Evolutionary conservation across 352 stramenopile species (phyloP).

Genomic region (Pythium diclinum): DNA sequence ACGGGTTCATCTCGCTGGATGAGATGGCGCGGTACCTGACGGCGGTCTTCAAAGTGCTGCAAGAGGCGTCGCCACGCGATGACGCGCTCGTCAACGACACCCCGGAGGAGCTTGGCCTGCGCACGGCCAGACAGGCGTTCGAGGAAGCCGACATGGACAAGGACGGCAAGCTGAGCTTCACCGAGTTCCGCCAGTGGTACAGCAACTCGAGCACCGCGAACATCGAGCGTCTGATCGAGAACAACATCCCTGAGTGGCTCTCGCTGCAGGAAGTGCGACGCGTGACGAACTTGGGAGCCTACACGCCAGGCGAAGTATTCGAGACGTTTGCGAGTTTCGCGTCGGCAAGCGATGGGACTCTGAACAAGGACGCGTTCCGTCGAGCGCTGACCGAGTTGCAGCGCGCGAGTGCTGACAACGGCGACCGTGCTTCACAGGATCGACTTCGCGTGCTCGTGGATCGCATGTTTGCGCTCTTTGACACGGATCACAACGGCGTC

Average conservation of each 20-base stretch:
- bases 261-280: conserved; percentile 72
- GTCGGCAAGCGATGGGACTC: conserved; percentile 49
- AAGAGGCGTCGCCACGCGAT: conserved; percentile 59
- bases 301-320: conserved; percentile 67
- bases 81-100: conserved; percentile 53
- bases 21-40: conserved; percentile 87
- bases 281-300: conserved; percentile 72
- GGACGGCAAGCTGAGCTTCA: conserved; percentile 68
- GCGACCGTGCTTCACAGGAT: conserved; percentile 30
- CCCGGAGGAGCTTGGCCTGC: conserved; percentile 52
- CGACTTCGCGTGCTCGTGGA: conserved; percentile 64
- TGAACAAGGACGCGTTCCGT: conserved; percentile 67
- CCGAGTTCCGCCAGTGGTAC: conserved; percentile 84
- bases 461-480: conserved; percentile 78
- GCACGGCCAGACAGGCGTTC: conserved; percentile 76
- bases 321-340: conserved; percentile 73
- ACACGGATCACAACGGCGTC: conserved; percentile 73
- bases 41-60: conserved; percentile 82
- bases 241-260: conserved; percentile 74
- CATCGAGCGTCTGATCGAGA: conserved; percentile 77
- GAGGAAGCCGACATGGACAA: conserved; percentile 62
- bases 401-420: conserved; percentile 1
- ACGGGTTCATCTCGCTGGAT: conserved; percentile 79
- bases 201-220: conserved; percentile 65
- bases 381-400: conserved; percentile 60